Base-by-base conservation (phyloP, 345 rosid species). In the Pseudoturritis turrita region DNA sequence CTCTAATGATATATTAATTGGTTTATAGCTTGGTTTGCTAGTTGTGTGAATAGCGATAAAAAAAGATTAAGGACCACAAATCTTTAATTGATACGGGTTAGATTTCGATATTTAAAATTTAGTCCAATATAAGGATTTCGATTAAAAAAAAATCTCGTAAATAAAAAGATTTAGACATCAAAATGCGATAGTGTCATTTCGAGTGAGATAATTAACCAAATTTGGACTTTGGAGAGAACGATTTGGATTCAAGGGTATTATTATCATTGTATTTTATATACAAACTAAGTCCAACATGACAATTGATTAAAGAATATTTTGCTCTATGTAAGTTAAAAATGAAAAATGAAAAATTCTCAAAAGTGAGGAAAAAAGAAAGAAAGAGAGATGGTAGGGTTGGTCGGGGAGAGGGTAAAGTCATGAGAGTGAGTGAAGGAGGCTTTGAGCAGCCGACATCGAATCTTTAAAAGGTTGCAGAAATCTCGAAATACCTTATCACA, bases 381-480 rank as follows among this genome's bases (percentile, higher is more conserved):
- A 41, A 23, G 52, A 68, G 44, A 59, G 10, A 52, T 60, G 73
- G 68, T 60, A 52, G 69, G 69, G 69, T 58, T 29, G 73, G 68
- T 74, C 45, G 67, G 29, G 54, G 19, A 59, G 50, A 40, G 33
- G 36, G 4, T 17, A 52, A 68, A 51, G 56, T 50, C 3, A 43
- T 29, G 63, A 58, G 61, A 66, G 72, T 41, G 28, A 29, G 50
- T n/a, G 72, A 47, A 37, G 31, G 55, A 65, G 71, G 59, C 57
- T 62, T 45, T 6, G 58, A 65, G 53, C 35, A 75, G 74, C 79
- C 75, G 79, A 76, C 79, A 76, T 62, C 65, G 71, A 76, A 76
- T 68, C 70, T 68, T 53, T 68, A 4, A 74, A 72, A 60, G 62
- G 62, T 51, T 19, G 40, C 14, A 22, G 41, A 49, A 39, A 59